phyloP scores from a whole-genome alignment of 2,329 filamentous ascomycete species.

The Podosphaera fusca region DNA sequence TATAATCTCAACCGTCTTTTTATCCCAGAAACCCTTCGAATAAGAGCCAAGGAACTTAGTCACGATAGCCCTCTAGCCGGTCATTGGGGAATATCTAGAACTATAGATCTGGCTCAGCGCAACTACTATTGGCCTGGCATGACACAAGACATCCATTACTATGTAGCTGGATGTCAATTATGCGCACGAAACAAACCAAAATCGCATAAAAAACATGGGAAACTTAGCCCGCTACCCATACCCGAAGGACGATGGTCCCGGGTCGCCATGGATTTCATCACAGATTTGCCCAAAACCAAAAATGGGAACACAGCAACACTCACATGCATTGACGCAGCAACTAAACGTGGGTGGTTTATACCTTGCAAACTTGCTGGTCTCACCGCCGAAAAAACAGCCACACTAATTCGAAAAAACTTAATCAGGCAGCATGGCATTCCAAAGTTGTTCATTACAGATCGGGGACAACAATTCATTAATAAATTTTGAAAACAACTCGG shows the following conservation, averaged over 20 bases:
- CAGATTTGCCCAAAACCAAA: background rate
- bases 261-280: background rate
- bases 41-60: slow-evolving; percentile 1
- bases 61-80: background rate
- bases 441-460: slow-evolving; percentile 1
- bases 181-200: background rate
- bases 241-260: background rate
- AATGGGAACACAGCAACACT: background rate
- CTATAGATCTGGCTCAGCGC: background rate
- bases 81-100: background rate
- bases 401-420: background rate
- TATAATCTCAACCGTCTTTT: background rate
- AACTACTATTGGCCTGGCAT: background rate
- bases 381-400: background rate
- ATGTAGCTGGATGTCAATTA: background rate
- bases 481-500: background rate
- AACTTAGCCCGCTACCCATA: background rate
- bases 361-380: background rate
- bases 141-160: background rate
- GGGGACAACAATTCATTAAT: background rate
- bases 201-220: background rate
- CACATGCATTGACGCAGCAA: slow-evolving; percentile 1
- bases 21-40: background rate
- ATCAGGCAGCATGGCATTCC: background rate
- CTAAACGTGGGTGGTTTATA: background rate